Evolutionary conservation across 1,284 basidiomycete genomes (phyloP).

Genomic region (Cystobasidiaceae sp.): DNA sequence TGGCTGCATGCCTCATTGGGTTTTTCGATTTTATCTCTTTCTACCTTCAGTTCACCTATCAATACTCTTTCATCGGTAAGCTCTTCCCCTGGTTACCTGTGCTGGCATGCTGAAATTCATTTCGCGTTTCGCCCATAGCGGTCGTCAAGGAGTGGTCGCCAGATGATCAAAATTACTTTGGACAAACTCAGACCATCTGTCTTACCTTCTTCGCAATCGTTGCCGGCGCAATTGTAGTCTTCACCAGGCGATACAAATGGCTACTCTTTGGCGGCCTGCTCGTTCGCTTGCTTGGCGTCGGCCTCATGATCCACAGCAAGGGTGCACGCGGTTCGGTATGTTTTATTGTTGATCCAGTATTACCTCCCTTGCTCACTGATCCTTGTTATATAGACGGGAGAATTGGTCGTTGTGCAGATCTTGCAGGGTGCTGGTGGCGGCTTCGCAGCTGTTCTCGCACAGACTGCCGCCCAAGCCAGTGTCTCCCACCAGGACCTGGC

Average conservation of each 20-base stretch:
- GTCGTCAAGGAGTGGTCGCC: conserved; percentile 34
- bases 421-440: conserved; percentile 75
- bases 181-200: conserved; percentile 52
- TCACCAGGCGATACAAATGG: conserved; percentile 58
- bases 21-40: conserved; percentile 47
- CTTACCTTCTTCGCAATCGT: conserved; percentile 59
- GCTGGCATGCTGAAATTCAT: background rate
- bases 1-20: conserved; percentile 45
- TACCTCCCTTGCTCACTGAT: background rate
- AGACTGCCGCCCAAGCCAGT: conserved; percentile 71
- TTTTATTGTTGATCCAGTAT: background rate
- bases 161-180: conserved; percentile 36
- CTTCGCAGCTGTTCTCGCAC: conserved; percentile 62
- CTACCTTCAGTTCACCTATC: conserved; percentile 46
- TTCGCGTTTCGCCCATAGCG: background rate
- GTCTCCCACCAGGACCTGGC: conserved; percentile 65
- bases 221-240: conserved; percentile 58
- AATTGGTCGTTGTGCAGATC: conserved; percentile 53
- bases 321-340: conserved; percentile 35
- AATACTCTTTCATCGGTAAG: conserved; percentile 35
- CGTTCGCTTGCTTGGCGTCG: conserved; percentile 47
- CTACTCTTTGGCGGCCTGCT: conserved; percentile 62
- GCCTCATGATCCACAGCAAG: conserved; percentile 55
- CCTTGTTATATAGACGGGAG: conserved; percentile 41
- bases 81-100: background rate